Conservation (phyloP, 2,329 filamentous ascomycete species). For the Aspergillus sp. region DNA sequence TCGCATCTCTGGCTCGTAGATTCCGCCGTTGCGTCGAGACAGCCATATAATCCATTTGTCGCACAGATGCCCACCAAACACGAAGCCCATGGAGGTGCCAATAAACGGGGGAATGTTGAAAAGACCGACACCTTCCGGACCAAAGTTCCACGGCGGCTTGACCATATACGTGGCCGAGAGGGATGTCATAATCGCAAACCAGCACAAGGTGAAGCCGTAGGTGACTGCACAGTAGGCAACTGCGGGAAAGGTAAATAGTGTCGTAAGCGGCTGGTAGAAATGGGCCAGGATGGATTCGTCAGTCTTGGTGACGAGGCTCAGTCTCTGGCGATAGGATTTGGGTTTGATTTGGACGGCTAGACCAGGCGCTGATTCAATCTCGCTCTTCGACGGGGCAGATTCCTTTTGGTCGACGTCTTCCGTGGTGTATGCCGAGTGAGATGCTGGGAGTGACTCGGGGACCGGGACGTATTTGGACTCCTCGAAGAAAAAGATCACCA, state of each 20-base stretch:
- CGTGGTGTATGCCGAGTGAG: not conserved
- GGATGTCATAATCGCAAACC: conserved; percentile 31
- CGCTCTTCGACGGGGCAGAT: not conserved
- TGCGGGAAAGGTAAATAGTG: conserved; percentile 41
- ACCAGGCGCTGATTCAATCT: conserved; percentile 13
- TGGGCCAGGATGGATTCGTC: conserved; percentile 12
- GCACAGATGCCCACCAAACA: conserved; percentile 26
- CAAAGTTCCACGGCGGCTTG: conserved; percentile 32
- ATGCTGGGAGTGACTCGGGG: conserved; percentile 4
- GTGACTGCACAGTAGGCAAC: conserved; percentile 32
- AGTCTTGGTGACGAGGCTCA: conserved; percentile 25
- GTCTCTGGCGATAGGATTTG: conserved; percentile 38
- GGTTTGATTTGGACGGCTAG: too few relatives aligned
- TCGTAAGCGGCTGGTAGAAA: conserved; percentile 18
- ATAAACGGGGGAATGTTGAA: conserved; percentile 34
- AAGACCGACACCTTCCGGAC: conserved; percentile 27
- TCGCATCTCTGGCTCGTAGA: conserved; percentile 39
- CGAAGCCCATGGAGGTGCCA: conserved; percentile 27
- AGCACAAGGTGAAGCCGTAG: conserved; percentile 31
- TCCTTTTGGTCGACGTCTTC: conserved; percentile 3
- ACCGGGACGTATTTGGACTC: conserved; percentile 7
- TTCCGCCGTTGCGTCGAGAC: conserved; percentile 29
- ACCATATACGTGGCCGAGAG: conserved; percentile 29
- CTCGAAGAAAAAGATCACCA: not conserved
- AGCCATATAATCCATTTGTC: conserved; percentile 32